Conservation (phyloP, 164 flowering plant genomes). For the Piper betle region DNA sequence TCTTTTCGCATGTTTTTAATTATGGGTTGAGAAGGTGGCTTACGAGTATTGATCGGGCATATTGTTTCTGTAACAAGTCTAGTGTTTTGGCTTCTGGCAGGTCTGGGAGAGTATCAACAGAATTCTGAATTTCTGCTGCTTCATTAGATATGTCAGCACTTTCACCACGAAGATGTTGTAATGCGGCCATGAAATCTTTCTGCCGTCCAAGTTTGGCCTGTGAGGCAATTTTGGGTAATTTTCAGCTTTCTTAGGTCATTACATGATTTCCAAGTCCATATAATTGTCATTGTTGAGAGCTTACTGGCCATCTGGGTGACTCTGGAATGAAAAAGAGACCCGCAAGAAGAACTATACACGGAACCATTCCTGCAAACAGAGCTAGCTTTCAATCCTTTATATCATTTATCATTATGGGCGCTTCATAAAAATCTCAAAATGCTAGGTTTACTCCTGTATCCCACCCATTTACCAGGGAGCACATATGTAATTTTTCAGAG, state of each 20-base stretch:
- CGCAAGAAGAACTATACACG: slow-evolving; percentile 42
- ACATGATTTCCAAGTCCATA: not conserved
- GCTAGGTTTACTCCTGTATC: too few species aligned
- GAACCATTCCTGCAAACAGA: slow-evolving; percentile 48
- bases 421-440: too few species aligned
- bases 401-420: not conserved
- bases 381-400: not conserved
- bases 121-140: slow-evolving; percentile 76
- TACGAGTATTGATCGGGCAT: slow-evolving; percentile 54
- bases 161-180: slow-evolving; percentile 54
- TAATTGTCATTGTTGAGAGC: not conserved
- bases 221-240: not conserved
- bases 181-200: slow-evolving; percentile 44
- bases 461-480: too few species aligned
- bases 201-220: slow-evolving; percentile 65
- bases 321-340: slow-evolving; percentile 78
- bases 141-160: slow-evolving; percentile 52
- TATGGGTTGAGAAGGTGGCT: not conserved
- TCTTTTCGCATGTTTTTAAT: not conserved
- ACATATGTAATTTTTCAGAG: too few species aligned
- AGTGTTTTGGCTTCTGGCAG: slow-evolving; percentile 57
- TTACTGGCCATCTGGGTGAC: slow-evolving; percentile 97
- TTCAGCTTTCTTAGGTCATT: not conserved
- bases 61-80: slow-evolving; percentile 70
- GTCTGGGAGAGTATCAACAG: slow-evolving; percentile 40